These are phyloP conservation scores for Craterostigma plantagineum DNA, from an alignment of 257 asterid species.

Conservation along the genomic window DNA sequence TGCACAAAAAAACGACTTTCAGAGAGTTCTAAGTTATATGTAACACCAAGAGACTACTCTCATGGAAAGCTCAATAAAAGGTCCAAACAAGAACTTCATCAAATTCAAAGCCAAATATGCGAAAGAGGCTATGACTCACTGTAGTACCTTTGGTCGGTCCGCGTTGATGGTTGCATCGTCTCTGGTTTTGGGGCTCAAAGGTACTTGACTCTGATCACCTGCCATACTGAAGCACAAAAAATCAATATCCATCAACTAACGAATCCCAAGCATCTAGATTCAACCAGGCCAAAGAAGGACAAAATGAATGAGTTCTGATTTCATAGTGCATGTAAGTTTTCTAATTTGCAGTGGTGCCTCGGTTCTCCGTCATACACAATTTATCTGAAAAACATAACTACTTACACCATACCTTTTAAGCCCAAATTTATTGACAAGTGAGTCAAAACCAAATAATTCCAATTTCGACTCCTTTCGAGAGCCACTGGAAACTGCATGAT, in stretches of 20 bases:
- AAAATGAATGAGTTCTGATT: not conserved
- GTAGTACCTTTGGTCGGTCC: conserved; percentile 59
- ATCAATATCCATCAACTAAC: conserved; percentile 13
- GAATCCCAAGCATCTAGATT: not conserved
- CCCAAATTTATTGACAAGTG: conserved; percentile 90
- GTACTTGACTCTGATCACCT: conserved; percentile 77
- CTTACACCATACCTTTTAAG: conserved; percentile 56
- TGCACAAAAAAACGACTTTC: conserved; percentile 18
- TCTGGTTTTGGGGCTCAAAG: conserved; percentile 85
- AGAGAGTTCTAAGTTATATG: not conserved
- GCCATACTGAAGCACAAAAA: conserved; percentile 57
- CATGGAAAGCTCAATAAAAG: too few relatives aligned
- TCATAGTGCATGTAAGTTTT: too few relatives aligned
- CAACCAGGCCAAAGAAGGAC: not conserved
- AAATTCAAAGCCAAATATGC: conserved; percentile 4
- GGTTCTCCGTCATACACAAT: too few relatives aligned
- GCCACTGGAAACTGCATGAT: conserved; percentile 42
- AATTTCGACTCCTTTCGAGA: conserved; percentile 59
- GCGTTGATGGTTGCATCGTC: conserved; percentile 40
- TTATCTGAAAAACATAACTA: not conserved
- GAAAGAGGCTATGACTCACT: conserved; percentile 9
- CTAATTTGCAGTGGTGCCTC: too few relatives aligned
- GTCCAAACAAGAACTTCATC: conserved; percentile 1
- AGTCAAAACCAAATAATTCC: conserved; percentile 94
- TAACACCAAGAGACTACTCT: not conserved